phyloP scores from a whole-genome alignment of 441 rosid genomes.

The Erodium texanum region DNA sequence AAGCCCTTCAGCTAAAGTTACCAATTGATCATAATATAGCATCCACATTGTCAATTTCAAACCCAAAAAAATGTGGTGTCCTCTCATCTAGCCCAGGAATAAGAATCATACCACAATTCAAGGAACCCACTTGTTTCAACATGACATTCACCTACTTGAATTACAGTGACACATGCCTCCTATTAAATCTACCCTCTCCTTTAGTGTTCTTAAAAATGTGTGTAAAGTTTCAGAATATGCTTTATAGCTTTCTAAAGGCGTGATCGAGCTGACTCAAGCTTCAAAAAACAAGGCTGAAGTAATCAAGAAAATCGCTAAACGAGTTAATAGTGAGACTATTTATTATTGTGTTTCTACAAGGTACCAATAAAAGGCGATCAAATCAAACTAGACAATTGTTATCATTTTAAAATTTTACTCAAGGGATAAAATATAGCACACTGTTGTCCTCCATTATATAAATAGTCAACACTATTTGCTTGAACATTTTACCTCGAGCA shows the following conservation, averaged over 20 bases:
- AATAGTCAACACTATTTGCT: neutral
- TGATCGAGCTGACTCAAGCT: neutral
- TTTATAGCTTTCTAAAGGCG: neutral
- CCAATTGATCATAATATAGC: neutral
- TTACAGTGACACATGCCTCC: neutral
- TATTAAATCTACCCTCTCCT: neutral
- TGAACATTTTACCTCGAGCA: neutral
- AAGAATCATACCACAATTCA: neutral
- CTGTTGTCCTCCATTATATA: neutral
- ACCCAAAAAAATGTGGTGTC: neutral
- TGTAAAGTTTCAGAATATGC: neutral
- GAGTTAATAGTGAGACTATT: too few species aligned
- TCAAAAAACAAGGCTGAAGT: neutral
- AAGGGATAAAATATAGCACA: neutral
- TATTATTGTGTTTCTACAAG: neutral
- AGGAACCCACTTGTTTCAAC: neutral
- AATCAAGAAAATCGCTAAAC: too few species aligned
- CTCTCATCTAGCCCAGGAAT: neutral
- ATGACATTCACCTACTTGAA: neutral
- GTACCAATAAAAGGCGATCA: neutral
- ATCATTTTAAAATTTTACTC: neutral
- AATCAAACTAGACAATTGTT: neutral
- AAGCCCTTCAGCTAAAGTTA: neutral
- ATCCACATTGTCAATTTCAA: neutral
- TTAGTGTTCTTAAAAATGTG: neutral